Conservation (phyloP, 1,284 basidiomycete genomes). For the Microbotryum silenes-acaulis region DNA sequence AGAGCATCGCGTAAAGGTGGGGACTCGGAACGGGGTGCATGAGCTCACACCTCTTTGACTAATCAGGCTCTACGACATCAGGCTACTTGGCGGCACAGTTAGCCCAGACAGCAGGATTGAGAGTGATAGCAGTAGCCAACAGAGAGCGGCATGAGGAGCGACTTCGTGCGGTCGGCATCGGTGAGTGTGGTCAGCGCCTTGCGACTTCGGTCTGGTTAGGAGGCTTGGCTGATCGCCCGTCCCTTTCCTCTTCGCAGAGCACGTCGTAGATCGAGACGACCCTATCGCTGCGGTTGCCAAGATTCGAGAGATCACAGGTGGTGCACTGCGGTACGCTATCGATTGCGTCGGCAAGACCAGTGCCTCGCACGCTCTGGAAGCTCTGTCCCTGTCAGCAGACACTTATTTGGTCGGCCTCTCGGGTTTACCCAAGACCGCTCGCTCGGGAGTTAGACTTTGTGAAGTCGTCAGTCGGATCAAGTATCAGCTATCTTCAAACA, state of each 20-base stretch:
- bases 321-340: constrained; percentile 8
- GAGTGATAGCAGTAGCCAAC: constrained; percentile 13
- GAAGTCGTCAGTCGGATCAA: constrained; percentile 7
- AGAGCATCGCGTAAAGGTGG: not conserved
- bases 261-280: constrained; percentile 16
- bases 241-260: not conserved
- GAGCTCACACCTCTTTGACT: not conserved
- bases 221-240: not conserved
- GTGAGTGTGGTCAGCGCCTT: not conserved
- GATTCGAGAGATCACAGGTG: not conserved
- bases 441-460: not conserved
- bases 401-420: constrained; percentile 10
- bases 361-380: not conserved
- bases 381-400: not conserved
- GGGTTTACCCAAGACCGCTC: constrained; percentile 6
- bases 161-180: constrained; percentile 6
- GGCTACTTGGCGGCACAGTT: constrained; percentile 12
- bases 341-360: constrained; percentile 10
- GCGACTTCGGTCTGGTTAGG: too few species aligned
- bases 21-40: too few species aligned
- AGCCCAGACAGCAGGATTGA: constrained; percentile 5
- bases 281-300: not conserved
- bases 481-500: not conserved
- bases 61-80: constrained; percentile 5
- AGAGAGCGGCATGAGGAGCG: constrained; percentile 3